Percentiles rank a stretch among this genome's conserved stretches.
Conservation (phyloP, 768 basidiomycete genomes). For the Scleroderma citrinum region DNA sequence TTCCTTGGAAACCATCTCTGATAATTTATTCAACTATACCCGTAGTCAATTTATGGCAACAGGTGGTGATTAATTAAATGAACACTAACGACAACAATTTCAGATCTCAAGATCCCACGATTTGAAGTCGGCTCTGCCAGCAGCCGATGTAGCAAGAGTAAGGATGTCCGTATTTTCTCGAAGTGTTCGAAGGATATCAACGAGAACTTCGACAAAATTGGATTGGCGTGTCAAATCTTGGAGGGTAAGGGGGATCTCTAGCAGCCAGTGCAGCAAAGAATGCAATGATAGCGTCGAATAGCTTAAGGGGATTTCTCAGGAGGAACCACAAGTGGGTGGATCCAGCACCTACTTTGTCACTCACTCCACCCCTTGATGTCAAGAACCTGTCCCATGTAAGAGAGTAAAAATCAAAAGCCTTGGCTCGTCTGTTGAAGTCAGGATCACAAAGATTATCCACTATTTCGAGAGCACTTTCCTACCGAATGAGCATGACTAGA, state of each 20-base stretch:
- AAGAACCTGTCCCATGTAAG: slow-evolving; percentile 65
- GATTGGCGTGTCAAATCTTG: slow-evolving; percentile 43
- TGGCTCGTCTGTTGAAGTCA: slow-evolving; percentile 76
- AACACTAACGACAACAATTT: slow-evolving; percentile 46
- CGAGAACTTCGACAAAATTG: slow-evolving; percentile 36
- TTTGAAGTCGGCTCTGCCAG: slow-evolving; percentile 41
- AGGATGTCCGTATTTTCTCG: slow-evolving; percentile 44
- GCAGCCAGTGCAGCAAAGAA: slow-evolving; percentile 61
- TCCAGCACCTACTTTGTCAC: slow-evolving; percentile 47
- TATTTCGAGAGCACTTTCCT: slow-evolving; percentile 67
- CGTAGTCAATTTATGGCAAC: background rate
- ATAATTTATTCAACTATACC: slow-evolving; percentile 31
- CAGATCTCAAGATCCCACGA: slow-evolving; percentile 53
- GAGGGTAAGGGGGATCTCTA: slow-evolving; percentile 49
- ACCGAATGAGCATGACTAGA: background rate
- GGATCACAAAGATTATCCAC: slow-evolving; percentile 64
- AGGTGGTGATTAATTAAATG: background rate
- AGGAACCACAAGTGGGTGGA: background rate
- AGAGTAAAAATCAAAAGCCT: slow-evolving; percentile 65
- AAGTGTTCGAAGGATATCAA: slow-evolving; percentile 34
- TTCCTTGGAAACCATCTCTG: slow-evolving; percentile 31
- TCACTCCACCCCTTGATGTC: slow-evolving; percentile 51
- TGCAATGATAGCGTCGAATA: slow-evolving; percentile 57
- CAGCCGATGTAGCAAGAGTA: slow-evolving; percentile 30
- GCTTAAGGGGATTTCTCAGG: slow-evolving; percentile 31